Conservation (phyloP, 305 asterid genomes). For the Stenogyne calaminthoides region DNA sequence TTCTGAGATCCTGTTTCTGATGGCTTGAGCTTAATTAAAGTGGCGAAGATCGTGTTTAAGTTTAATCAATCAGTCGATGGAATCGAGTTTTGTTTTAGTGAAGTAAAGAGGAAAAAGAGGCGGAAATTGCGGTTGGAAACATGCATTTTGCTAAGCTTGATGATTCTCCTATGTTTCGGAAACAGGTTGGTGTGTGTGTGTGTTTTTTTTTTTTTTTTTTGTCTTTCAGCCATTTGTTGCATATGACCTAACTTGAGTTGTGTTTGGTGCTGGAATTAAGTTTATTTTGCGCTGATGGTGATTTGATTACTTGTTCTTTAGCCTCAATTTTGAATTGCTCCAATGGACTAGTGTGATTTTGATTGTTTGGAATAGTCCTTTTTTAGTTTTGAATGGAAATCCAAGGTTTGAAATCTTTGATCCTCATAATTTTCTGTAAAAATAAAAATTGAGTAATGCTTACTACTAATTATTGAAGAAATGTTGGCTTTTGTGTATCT, state of each 20-base stretch:
- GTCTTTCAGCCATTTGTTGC: slow-evolving; percentile 10
- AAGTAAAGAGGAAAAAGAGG: slow-evolving; percentile 27
- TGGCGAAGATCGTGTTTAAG: slow-evolving; percentile 46
- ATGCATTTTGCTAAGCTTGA: slow-evolving; percentile 99
- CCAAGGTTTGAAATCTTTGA: slow-evolving; percentile 19
- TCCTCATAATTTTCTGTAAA: slow-evolving; percentile 10
- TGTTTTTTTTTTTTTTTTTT: not conserved
- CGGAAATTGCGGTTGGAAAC: slow-evolving; percentile 40
- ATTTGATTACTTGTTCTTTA: slow-evolving; percentile 13
- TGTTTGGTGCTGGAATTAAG: slow-evolving; percentile 6
- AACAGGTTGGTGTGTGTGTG: too few relatives aligned
- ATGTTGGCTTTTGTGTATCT: slow-evolving; percentile 8
- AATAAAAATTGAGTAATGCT: slow-evolving; percentile 6
- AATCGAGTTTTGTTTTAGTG: slow-evolving; percentile 19
- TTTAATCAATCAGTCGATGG: slow-evolving; percentile 25
- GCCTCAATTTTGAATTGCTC: slow-evolving; percentile 6
- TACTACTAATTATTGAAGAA: slow-evolving; percentile 15
- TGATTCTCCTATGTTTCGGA: slow-evolving; percentile 99
- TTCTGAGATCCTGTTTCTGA: slow-evolving; percentile 38
- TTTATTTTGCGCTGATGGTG: slow-evolving; percentile 12
- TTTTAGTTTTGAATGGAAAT: slow-evolving; percentile 2
- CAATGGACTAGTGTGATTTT: slow-evolving; percentile 14
- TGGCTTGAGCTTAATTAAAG: slow-evolving; percentile 34
- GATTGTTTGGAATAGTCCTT: slow-evolving; percentile 22
- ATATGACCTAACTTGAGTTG: slow-evolving; percentile 15